Evolutionary conservation across 2,329 filamentous ascomycete genomes (phyloP), one percentile per base, ranked within the genome.

Genomic region (Scortechinia acanthostroma): DNA sequence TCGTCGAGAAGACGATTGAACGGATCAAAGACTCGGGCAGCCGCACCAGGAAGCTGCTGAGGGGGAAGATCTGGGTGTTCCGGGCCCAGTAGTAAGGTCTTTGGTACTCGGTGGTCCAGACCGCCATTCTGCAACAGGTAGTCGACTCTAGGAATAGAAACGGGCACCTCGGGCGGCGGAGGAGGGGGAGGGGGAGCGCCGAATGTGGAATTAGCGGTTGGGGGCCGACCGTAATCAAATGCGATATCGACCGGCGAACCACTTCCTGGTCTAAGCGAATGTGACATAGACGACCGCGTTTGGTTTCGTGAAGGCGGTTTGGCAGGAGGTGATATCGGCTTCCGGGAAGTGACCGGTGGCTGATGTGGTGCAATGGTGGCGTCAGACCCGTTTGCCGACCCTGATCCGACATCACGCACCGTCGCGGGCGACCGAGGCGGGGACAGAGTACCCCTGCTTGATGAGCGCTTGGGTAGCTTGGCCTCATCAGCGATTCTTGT

Each of bases 51-150:
- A 6, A 17, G 35, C 17, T 40, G 35, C 6, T 10, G 6, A 6
- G 35, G 10, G 6, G 17, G 6, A 6, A 19, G 6, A 40, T 40
- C 35, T 6, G 10, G 17, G 10, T 10, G 17, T 6, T 13, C 6
- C 17, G 35, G 17, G 6, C 35, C 35, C 17, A 19, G 10, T 19
- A 82, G 61, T 13, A 83, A 60, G 43, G 71, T 72, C 46, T 72
- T 76, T 1, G 77, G 73, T 5, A 83, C 70, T 20, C 67, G 61
- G 28, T 73, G 66, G 20, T 70, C 56, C 42, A 84, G 56, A 1
- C 80, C 80, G 33, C 80, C 80, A 55, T 83, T 71, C 49, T 80
- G 77, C 13, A 84, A 66, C 20, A 84, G 62, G 53, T 84, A 84
- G 52, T 84, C 80, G 4, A 84, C 80, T 47, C 76, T 68, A 1